Evolutionary conservation across 192 early-diverging fungal genomes (phyloP), one percentile per base, ranked within the genome.

Genomic region (Phlyctochytrium bullatum): DNA sequence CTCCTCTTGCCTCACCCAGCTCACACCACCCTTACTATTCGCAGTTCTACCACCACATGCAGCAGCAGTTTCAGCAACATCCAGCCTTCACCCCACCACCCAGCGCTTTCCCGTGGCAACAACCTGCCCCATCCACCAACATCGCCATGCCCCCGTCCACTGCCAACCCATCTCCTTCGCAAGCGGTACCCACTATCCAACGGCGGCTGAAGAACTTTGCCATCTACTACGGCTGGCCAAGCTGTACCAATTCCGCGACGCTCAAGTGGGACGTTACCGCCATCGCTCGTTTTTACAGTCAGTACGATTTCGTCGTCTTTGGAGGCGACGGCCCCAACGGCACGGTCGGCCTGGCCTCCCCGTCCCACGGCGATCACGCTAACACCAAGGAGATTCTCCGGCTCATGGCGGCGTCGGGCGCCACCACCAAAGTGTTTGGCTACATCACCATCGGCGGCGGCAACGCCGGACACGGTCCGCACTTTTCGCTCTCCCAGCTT

Each of bases 391-490:
- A 10, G 54, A 57, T 57, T 25, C 10, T 57, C 27, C 27, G 6
- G 27, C 6, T 10, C 54, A 28, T 28, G 12, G 27, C 6, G 20
- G 54, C 27, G 4, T 6, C 6, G 14, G 25, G 25, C 20, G 12
- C 54, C 6, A 6, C 12, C 4, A 57, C 27, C 4, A 14, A 25
- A 14, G 16, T 57, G 20, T 57, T 6, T 6, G 54, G 54, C 54
- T 57, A 57, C 54, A 28, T 57, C 20, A 57, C 54, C 27, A 57
- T 57, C 54, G 54, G 54, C 12, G 12, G 12, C 27, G 54, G 20
- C 4, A 20, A 10, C 20, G 54, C 4, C 12, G 40, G 40, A 14
- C 40, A 20, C 6, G 40, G 40, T 20, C 20, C 40, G 20, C 6
- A 47, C 10, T 14, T 57, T 14, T 20, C 20, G 6, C 10, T 57